Base-by-base conservation (phyloP, 495 filamentous ascomycete species). In the Lindgomyces ingoldianus region DNA sequence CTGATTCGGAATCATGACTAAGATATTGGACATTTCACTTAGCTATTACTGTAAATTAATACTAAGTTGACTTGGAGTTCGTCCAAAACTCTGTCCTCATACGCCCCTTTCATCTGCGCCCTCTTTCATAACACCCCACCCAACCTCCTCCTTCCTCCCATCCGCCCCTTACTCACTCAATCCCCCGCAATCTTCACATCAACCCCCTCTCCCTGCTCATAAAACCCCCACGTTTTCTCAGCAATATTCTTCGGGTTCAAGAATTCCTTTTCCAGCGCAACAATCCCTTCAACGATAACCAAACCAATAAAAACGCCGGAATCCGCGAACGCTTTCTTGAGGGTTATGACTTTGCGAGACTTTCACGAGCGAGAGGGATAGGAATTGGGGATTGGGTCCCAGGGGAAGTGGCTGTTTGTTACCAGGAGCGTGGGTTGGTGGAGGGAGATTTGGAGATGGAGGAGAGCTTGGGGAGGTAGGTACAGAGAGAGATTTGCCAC, bases 301-400 rank as follows among this genome's bases (percentile, higher is more conserved):
- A 78, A 58, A 4, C 72, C 77, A 21, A 78, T 60, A 26, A 77
- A 75, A n/a, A 78, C 70, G 30, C 75, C 77, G 41, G 65, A 55
- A 44, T 73, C 24, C 12, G 18, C 30, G 47, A 62, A 77, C 4
- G 70, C 65, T 44, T 69, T 49, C 25, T 65, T 50, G 47, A 81
- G 56, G 33, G 65, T 73, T 57, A 72, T 64, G 48, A 76, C 71
- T 47, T 60, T 81, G 79, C 11, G 77, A 71, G 0, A 77, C 75
- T 68, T 81, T 81, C 39, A 64, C 71, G 19, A 81, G 58, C 16
- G 73, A 76, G 19, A 81, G 70, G 0, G 75, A 69, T 50, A 81
- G 78, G 19, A 80, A 58, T 36, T 72, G 56, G 75, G 78, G 29
- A 74, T 61, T 0, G 77, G 77, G 18, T 73, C 42, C 29, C 67